Evolutionary conservation across 176 grass and related monocot genomes (phyloP).

Genomic region (Elymus sibiricus): DNA sequence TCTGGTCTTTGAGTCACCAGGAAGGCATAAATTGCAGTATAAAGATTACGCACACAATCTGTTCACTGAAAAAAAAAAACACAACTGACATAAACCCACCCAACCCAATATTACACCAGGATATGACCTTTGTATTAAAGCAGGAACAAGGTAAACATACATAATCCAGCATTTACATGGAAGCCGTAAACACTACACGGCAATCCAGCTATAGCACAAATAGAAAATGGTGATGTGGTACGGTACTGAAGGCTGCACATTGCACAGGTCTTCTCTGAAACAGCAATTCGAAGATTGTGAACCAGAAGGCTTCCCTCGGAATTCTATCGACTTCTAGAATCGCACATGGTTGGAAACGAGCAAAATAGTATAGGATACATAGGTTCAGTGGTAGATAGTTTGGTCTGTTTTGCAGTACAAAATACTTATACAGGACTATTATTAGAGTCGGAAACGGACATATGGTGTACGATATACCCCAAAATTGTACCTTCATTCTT

Average conservation of each 20-base stretch:
- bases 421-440: no score
- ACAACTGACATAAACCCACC: neutral
- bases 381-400: no score
- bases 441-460: no score
- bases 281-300: neutral
- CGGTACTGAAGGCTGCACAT: neutral
- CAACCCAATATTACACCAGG: neutral
- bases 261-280: no score
- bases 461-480: no score
- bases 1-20: neutral
- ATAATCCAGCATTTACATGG: neutral
- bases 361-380: no score
- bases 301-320: neutral
- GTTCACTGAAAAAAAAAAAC: neutral
- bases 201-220: neutral
- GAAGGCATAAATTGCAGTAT: neutral
- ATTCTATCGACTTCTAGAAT: no score
- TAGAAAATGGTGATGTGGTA: accelerated
- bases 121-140: neutral
- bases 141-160: neutral
- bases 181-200: neutral
- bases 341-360: no score
- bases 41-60: neutral
- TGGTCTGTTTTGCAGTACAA: no score
- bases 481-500: no score